phyloP scores from a whole-genome alignment of 2,329 filamentous ascomycete genomes.

The Diaporthe nobilis region DNA sequence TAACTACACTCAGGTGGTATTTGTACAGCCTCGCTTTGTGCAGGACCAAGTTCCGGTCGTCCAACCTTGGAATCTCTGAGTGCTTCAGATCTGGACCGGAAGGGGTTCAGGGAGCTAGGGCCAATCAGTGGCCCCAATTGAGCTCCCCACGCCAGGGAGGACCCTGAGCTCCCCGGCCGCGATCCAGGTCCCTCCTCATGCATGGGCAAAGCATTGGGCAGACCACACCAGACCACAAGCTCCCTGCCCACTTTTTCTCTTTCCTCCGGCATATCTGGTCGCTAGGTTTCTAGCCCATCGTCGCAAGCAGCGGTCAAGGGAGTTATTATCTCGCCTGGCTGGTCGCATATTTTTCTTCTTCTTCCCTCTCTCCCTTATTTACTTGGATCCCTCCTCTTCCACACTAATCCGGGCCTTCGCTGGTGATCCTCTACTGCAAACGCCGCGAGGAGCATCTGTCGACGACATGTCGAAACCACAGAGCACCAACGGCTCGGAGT shows the following conservation, averaged over 20 bases:
- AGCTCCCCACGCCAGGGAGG: conserved; percentile 26
- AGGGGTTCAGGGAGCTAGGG: conserved; percentile 25
- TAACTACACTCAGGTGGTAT: background rate
- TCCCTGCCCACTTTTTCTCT: conserved; percentile 24
- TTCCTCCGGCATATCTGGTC: conserved; percentile 37
- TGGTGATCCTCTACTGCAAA: conserved; percentile 16
- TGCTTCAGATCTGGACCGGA: conserved; percentile 20
- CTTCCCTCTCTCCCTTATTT: background rate
- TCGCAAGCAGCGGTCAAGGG: conserved; percentile 38
- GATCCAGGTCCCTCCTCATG: conserved; percentile 33
- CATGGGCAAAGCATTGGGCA: conserved; percentile 24
- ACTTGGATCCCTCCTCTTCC: background rate
- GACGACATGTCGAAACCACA: conserved; percentile 63
- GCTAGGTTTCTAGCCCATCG: conserved; percentile 4
- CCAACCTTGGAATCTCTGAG: background rate
- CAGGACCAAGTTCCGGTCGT: background rate
- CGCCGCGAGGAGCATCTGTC: conserved; percentile 32
- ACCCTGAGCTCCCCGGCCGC: conserved; percentile 20
- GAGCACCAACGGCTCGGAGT: conserved; percentile 64
- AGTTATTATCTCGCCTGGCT: background rate
- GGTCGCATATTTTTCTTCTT: background rate
- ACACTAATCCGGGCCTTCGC: background rate
- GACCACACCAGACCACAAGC: conserved; percentile 1
- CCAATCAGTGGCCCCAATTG: conserved; percentile 39
- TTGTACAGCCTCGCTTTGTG: no score